Evolutionary conservation across 306 rosid species (phyloP).

Genomic region (Rosa multiflora): DNA sequence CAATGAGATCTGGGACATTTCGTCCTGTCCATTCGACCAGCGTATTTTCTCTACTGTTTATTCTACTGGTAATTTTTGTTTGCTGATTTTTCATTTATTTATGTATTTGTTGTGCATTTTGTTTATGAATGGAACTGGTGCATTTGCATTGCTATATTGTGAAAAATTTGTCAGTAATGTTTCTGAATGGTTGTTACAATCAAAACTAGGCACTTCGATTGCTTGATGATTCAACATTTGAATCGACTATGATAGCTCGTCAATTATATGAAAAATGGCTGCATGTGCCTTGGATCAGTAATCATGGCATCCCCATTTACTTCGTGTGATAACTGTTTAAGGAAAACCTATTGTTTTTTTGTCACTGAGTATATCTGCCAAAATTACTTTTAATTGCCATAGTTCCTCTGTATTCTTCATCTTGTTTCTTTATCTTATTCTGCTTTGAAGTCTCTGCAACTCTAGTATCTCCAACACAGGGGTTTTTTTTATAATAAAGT

Average conservation of each 20-base stretch:
- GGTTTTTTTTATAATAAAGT: slow-evolving; percentile 17
- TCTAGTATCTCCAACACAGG: not conserved
- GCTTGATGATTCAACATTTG: not conserved
- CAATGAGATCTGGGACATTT: slow-evolving; percentile 97
- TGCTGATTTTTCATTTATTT: not conserved
- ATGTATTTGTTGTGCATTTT: not conserved
- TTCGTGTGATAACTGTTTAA: not conserved
- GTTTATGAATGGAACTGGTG: not conserved
- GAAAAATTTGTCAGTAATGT: not conserved
- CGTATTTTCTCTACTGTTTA: slow-evolving; percentile 95
- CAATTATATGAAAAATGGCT: not conserved
- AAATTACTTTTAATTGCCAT: not conserved
- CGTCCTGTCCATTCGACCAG: slow-evolving; percentile 92
- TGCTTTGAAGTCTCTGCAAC: not conserved
- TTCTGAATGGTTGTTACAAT: not conserved
- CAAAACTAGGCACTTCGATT: not conserved
- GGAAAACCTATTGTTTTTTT: too few species aligned
- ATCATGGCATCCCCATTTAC: not conserved
- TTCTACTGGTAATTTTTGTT: slow-evolving; percentile 57
- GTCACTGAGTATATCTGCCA: not conserved
- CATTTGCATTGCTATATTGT: not conserved
- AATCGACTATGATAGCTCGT: not conserved
- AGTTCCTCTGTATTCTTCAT: not conserved
- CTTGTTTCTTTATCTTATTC: not conserved
- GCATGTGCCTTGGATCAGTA: not conserved